Evolutionary conservation across 495 filamentous ascomycete species (phyloP).

Genomic region (Penicillium chermesinum): DNA sequence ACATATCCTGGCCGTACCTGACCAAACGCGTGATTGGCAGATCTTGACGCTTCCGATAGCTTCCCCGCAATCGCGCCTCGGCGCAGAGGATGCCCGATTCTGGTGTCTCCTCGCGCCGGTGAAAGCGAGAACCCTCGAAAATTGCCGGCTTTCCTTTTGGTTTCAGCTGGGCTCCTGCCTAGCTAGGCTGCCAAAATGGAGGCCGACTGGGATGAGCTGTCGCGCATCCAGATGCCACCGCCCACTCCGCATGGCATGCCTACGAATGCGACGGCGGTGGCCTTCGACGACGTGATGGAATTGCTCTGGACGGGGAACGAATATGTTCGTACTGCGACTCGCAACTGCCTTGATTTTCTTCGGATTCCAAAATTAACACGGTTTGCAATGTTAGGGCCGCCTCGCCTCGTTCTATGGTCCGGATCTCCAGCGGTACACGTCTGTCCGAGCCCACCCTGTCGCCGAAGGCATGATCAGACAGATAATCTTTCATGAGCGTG

Average conservation of each 20-base stretch:
- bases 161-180: conserved; percentile 7
- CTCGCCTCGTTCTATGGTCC: conserved; percentile 79
- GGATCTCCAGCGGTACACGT: conserved; percentile 74
- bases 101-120: conserved; percentile 28
- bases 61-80: conserved; percentile 42
- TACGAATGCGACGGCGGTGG: conserved; percentile 64
- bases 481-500: conserved; percentile 79
- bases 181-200: conserved; percentile 34
- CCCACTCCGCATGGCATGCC: conserved; percentile 56
- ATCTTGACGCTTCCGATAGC: conserved; percentile 10
- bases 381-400: conserved; percentile 56
- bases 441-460: conserved; percentile 63
- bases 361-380: neutral
- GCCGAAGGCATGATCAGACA: conserved; percentile 71
- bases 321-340: conserved; percentile 52
- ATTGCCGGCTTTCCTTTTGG: neutral
- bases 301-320: conserved; percentile 89
- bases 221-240: conserved; percentile 64
- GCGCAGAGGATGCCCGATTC: conserved; percentile 35
- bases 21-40: neutral
- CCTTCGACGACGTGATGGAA: conserved; percentile 84
- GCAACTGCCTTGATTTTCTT: neutral
- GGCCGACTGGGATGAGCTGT: conserved; percentile 57
- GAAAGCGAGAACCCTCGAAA: conserved; percentile 6
- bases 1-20: too few species aligned